Conservation (phyloP, 2,329 filamentous ascomycete species). For the Pseudogymnoascus sp. region DNA sequence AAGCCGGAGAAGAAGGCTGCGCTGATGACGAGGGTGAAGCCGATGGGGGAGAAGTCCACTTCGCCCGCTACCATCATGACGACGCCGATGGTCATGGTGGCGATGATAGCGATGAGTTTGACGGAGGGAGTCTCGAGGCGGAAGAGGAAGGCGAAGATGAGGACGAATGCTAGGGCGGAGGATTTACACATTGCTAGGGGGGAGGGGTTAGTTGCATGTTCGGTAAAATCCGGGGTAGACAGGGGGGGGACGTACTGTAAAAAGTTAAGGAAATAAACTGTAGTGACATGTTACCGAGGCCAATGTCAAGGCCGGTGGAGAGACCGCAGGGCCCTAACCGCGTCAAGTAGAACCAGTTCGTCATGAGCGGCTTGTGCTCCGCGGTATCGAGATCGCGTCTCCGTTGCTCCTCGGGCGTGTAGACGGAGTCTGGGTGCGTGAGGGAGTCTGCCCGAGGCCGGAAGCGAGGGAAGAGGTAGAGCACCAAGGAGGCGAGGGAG, state of each 20-base stretch:
- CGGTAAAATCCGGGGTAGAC: background rate
- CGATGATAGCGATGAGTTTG: slow-evolving; percentile 78
- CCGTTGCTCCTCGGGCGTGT: slow-evolving; percentile 22
- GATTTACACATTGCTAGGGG: slow-evolving; percentile 89
- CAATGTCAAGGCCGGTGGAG: slow-evolving; percentile 91
- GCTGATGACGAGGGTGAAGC: slow-evolving; percentile 86
- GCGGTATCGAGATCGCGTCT: slow-evolving; percentile 22
- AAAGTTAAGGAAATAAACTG: slow-evolving; percentile 96
- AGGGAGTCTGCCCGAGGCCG: slow-evolving; percentile 50
- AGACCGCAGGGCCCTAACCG: slow-evolving; percentile 85
- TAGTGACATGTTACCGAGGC: slow-evolving; percentile 87
- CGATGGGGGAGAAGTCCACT: slow-evolving; percentile 75
- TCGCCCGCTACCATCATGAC: slow-evolving; percentile 98
- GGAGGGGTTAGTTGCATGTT: slow-evolving; percentile 13
- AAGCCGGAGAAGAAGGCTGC: slow-evolving; percentile 95
- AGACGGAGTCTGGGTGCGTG: slow-evolving; percentile 25
- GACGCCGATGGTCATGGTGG: slow-evolving; percentile 84
- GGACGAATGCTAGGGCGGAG: slow-evolving; percentile 86
- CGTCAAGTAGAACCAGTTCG: slow-evolving; percentile 82
- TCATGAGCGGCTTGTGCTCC: slow-evolving; percentile 54
- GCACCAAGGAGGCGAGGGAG: slow-evolving; percentile 62
- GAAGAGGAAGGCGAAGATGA: slow-evolving; percentile 91
- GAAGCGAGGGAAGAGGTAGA: slow-evolving; percentile 74
- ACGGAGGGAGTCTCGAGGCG: slow-evolving; percentile 80
- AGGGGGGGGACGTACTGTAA: slow-evolving; percentile 56